Conservation (phyloP, 306 rosid species). For the Ziziphus jujuba region DNA sequence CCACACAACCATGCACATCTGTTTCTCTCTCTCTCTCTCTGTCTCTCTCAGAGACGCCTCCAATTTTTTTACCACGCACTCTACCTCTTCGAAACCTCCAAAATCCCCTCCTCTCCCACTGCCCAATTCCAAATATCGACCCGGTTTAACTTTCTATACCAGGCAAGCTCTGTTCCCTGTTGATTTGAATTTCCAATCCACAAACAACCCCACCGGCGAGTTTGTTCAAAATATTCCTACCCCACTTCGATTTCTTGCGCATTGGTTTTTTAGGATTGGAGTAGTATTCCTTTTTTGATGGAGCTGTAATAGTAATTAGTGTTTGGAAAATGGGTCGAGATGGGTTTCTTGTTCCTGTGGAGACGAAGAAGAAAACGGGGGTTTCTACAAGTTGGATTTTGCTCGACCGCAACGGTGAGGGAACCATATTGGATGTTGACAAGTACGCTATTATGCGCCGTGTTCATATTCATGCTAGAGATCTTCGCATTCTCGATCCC, state of each 20-base stretch:
- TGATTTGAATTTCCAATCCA: neutral
- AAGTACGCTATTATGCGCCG: constrained; percentile 77
- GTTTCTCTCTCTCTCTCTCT: neutral
- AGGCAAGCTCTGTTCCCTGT: neutral
- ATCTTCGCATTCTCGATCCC: constrained; percentile 83
- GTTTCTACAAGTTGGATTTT: constrained; percentile 70
- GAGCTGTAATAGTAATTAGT: neutral
- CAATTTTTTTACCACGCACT: constrained; percentile 4
- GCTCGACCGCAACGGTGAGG: constrained; percentile 49
- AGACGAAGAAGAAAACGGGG: constrained; percentile 55
- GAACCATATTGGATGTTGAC: constrained; percentile 58
- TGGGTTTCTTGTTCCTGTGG: constrained; percentile 24
- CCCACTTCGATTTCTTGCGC: neutral
- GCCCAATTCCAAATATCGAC: neutral
- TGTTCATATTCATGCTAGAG: constrained; percentile 68
- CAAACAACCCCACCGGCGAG: neutral
- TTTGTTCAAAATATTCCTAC: neutral
- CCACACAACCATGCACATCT: constrained; percentile 12
- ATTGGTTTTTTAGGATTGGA: neutral
- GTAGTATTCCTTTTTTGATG: neutral
- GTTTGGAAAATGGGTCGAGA: constrained; percentile 26
- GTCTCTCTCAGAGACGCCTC: neutral
- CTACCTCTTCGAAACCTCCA: constrained; percentile 15
- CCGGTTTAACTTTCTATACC: neutral
- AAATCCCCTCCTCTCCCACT: neutral